phyloP scores from a whole-genome alignment of 2,329 filamentous ascomycete genomes.

The Corniculantispora saksenae region DNA sequence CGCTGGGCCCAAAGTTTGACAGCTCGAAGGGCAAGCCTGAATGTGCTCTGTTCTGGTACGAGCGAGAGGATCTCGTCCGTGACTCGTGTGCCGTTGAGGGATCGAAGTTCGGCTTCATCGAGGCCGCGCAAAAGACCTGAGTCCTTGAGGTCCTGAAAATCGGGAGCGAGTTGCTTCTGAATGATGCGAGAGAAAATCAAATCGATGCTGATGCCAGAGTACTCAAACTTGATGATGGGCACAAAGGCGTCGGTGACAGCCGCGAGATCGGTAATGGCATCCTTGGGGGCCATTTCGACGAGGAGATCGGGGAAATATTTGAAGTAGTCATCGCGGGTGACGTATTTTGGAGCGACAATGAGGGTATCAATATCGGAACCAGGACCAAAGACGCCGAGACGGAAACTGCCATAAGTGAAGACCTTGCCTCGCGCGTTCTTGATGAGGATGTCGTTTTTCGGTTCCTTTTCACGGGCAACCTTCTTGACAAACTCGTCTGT shows the following conservation, averaged over 20 bases:
- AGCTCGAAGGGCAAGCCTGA: conserved; percentile 83
- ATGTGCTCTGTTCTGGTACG: conserved; percentile 87
- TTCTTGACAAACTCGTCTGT: conserved; percentile 84
- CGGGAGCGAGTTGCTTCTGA: conserved; percentile 67
- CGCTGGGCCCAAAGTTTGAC: conserved; percentile 96
- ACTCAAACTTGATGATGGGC: conserved; percentile 96
- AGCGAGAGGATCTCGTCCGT: conserved; percentile 88
- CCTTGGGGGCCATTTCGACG: conserved; percentile 70
- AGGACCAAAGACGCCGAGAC: conserved; percentile 89
- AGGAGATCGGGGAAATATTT: conserved; percentile 80
- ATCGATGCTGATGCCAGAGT: conserved; percentile 89
- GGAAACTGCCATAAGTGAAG: conserved; percentile 95
- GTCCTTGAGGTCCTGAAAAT: conserved; percentile 73
- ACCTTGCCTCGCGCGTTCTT: conserved; percentile 88
- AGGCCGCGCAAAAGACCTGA: conserved; percentile 82
- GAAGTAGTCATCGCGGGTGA: conserved; percentile 90
- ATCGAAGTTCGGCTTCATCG: conserved; percentile 83
- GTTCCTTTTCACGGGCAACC: conserved; percentile 72
- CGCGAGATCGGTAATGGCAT: conserved; percentile 81
- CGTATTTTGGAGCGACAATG: conserved; percentile 86
- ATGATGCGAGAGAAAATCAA: conserved; percentile 81
- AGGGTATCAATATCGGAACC: conserved; percentile 98
- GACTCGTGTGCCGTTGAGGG: conserved; percentile 90
- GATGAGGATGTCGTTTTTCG: conserved; percentile 72
- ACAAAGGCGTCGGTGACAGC: conserved; percentile 89